Conservation (phyloP, 1,284 basidiomycete species). For the Vanrija humicola region DNA sequence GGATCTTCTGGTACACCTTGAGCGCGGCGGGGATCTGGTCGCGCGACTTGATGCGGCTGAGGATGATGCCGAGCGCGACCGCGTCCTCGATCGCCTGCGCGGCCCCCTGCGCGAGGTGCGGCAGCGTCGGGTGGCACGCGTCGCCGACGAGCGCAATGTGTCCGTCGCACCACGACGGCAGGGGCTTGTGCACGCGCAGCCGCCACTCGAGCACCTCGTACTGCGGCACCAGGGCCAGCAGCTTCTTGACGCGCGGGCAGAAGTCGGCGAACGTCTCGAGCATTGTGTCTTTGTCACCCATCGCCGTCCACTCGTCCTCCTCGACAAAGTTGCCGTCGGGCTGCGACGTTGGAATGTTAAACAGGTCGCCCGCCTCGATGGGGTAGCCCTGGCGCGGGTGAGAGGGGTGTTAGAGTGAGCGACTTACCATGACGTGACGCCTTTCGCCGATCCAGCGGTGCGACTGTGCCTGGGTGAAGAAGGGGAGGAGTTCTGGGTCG, state of each 20-base stretch:
- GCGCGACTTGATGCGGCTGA: slow-evolving; percentile 37
- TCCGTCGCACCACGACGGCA: slow-evolving; percentile 40
- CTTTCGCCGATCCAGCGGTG: slow-evolving; percentile 46
- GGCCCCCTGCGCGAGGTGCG: slow-evolving; percentile 43
- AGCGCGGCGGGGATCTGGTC: slow-evolving; percentile 41
- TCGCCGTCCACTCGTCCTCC: slow-evolving; percentile 40
- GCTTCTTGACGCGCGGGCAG: slow-evolving; percentile 39
- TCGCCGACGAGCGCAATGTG: slow-evolving; percentile 32
- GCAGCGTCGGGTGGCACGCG: slow-evolving; percentile 40
- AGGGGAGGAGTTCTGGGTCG: slow-evolving; percentile 40
- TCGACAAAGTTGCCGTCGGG: slow-evolving; percentile 41
- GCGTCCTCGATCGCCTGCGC: slow-evolving; percentile 49
- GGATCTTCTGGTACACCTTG: slow-evolving; percentile 39
- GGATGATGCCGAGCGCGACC: slow-evolving; percentile 37
- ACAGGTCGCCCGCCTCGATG: slow-evolving; percentile 37
- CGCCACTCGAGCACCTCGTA: slow-evolving; percentile 47
- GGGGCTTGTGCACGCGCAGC: slow-evolving; percentile 40
- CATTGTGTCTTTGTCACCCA: slow-evolving; percentile 42
- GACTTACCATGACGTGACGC: slow-evolving; percentile 41
- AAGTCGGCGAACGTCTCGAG: slow-evolving; percentile 38
- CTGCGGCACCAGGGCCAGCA: slow-evolving; percentile 37
- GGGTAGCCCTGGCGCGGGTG: slow-evolving; percentile 35
- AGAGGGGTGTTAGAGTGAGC: not conserved
- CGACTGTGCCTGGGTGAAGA: slow-evolving; percentile 36
- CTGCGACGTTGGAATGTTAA: slow-evolving; percentile 47